Evolutionary conservation across 106 monocot genomes (phyloP), one percentile per base, ranked within the genome.

Genomic region (Amphibolis antarctica): DNA sequence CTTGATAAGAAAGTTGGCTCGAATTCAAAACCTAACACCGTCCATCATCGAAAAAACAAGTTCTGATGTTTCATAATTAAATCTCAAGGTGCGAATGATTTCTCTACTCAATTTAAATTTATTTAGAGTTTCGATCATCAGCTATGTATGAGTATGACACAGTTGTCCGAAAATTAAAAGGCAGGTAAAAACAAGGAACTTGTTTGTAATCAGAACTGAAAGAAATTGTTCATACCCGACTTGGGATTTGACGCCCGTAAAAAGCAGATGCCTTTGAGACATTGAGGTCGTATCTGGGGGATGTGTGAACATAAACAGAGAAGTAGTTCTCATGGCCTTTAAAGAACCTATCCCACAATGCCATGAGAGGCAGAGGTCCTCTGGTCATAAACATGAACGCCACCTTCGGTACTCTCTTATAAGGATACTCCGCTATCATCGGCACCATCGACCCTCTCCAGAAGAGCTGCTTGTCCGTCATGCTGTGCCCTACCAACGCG

Each of bases 361-460:
- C 81, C 24, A 53, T 43, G 28, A 94, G 80, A 0, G 94, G 94
- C 62, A 94, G 54, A 4, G 86, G 75, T 1, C 94, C 94, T 13
- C 89, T 21, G 0, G 94, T 82, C 77, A 94, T 62, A 62, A 89
- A 94, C 79, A 94, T 55, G 79, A 89, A 89, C 0, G 94, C 94
- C 42, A 94, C 89, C 77, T 82, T 94, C 10, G 89, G 89, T n/a
- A 84, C 80, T 46, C 94, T 66, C 20, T 73, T 68, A 55, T 74
- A 94, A 0, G 94, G 94, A 29, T 63, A 89, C 19, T 73, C 79
- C 17, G 63, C 70, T 73, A 60, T 83, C 74, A 65, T 81, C 0
- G 94, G 86, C 60, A 86, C 86, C 79, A 94, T 76, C 0, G 89
- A 78, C 13, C 86, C 94, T 64, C 83, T 79, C 94, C 94, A 94